Percentiles rank a stretch among this genome's conserved stretches.
Conservation (phyloP, 2,329 filamentous ascomycete species). For the Endocalyx cinctus region DNA sequence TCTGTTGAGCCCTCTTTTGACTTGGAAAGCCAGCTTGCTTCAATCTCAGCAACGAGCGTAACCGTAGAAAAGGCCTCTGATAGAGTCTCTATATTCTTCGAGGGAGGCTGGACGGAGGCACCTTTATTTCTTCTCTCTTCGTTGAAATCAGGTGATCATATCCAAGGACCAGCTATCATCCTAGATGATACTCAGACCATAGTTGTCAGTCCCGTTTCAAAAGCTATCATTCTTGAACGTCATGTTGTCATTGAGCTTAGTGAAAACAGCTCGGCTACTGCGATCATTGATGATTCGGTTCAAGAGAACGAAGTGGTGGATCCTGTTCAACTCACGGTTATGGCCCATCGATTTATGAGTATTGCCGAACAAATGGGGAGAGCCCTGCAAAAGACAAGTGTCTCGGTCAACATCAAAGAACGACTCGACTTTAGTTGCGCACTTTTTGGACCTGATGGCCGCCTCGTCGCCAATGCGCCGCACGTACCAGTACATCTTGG, state of each 20-base stretch:
- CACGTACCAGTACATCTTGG: slow-evolving; percentile 73
- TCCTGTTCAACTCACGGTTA: slow-evolving; percentile 71
- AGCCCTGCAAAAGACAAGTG: slow-evolving; percentile 70
- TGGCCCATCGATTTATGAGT: slow-evolving; percentile 51
- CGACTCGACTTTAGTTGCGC: slow-evolving; percentile 75
- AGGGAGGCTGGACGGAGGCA: slow-evolving; percentile 1
- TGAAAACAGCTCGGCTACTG: neutral
- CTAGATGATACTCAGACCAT: slow-evolving; percentile 12
- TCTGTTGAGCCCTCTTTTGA: neutral
- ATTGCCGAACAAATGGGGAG: slow-evolving; percentile 81
- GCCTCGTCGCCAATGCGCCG: slow-evolving; percentile 68
- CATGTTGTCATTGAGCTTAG: slow-evolving; percentile 7
- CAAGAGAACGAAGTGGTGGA: slow-evolving; percentile 58
- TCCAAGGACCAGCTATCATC: slow-evolving; percentile 8
- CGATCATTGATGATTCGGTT: neutral
- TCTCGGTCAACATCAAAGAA: slow-evolving; percentile 77
- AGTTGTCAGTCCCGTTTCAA: slow-evolving; percentile 9
- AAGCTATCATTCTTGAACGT: slow-evolving; percentile 7
- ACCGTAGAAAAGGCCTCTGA: slow-evolving; percentile 1
- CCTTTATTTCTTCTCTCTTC: slow-evolving; percentile 6
- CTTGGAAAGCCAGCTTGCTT: neutral
- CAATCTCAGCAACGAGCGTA: neutral
- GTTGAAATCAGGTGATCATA: slow-evolving; percentile 4
- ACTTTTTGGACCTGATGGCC: slow-evolving; percentile 68
- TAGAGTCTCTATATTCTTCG: slow-evolving; percentile 2